Evolutionary conservation across 345 rosid species (phyloP).

Genomic region (Lenwebbia sp.): DNA sequence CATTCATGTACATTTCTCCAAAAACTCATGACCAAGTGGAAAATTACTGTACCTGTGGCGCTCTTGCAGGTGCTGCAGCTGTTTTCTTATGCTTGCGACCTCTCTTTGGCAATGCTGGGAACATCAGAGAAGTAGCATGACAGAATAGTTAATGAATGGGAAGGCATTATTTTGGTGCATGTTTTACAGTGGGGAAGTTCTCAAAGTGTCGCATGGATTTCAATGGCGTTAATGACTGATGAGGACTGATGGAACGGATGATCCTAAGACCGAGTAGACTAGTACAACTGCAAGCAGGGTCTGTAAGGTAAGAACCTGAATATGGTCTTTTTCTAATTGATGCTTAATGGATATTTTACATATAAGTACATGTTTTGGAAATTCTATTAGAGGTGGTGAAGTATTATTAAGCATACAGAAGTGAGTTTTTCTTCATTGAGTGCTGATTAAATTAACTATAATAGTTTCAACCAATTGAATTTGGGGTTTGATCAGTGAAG

Average conservation of each 20-base stretch:
- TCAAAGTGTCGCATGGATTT: not conserved
- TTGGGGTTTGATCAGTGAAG: not conserved
- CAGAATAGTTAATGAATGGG: not conserved
- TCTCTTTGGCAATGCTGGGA: constrained; percentile 20
- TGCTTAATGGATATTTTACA: not conserved
- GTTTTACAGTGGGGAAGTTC: not conserved
- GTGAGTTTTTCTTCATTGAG: not conserved
- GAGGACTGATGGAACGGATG: not conserved
- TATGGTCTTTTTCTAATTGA: not conserved
- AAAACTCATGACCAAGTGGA: not conserved
- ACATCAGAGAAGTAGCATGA: not conserved
- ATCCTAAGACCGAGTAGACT: not conserved
- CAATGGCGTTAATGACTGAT: not conserved
- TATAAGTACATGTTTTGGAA: not conserved
- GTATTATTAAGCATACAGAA: not conserved
- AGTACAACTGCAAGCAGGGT: not conserved
- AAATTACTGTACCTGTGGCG: constrained; percentile 9
- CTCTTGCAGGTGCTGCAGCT: constrained; percentile 16
- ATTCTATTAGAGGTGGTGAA: not conserved
- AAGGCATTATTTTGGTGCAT: not conserved
- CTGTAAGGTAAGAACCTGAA: not conserved
- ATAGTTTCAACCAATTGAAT: not conserved
- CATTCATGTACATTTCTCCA: not conserved
- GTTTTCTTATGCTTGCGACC: constrained; percentile 15
- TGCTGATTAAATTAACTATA: not conserved